Evolutionary conservation across 163 green algal genomes (phyloP).

Genomic region (Chloroidium sp.): DNA sequence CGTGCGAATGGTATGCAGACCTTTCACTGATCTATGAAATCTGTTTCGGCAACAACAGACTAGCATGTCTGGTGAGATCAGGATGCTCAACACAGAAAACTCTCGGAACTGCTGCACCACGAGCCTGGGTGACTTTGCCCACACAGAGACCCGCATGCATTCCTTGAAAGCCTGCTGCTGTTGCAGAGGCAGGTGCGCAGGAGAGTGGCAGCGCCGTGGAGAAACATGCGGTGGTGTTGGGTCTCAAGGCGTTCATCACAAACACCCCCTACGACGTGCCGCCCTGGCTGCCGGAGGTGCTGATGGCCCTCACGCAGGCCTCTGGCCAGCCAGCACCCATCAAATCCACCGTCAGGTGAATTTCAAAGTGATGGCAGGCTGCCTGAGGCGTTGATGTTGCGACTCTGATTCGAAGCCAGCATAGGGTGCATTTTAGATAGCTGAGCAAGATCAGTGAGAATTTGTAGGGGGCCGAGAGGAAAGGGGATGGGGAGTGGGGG

Average conservation of each 20-base stretch:
- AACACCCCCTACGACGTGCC: conserved; percentile 75
- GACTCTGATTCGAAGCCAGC: not conserved
- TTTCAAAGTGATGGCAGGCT: too few relatives aligned
- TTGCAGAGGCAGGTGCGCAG: not conserved
- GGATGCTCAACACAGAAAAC: too few relatives aligned
- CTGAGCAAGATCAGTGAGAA: not conserved
- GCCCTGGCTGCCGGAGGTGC: conserved; percentile 70
- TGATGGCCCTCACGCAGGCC: conserved; percentile 64
- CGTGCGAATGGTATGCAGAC: too few relatives aligned
- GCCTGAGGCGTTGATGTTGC: not conserved
- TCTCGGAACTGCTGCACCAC: too few relatives aligned
- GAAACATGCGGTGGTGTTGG: conserved; percentile 51
- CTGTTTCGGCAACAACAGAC: too few relatives aligned
- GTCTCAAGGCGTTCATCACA: conserved; percentile 67
- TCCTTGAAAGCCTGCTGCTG: not conserved
- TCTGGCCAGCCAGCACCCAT: conserved; percentile 44
- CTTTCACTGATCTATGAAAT: too few relatives aligned
- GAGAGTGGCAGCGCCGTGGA: not conserved
- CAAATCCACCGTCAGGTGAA: conserved; percentile 4
- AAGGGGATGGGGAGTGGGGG: not conserved
- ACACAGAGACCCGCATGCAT: not conserved
- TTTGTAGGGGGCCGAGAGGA: not conserved
- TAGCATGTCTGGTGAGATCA: too few relatives aligned
- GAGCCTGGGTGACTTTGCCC: too few relatives aligned
- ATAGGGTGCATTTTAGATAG: too few relatives aligned